Evolutionary conservation across 257 asterid genomes (phyloP), one percentile per base, ranked within the genome.

Genomic region (Nicotiana tomentosiformis): DNA sequence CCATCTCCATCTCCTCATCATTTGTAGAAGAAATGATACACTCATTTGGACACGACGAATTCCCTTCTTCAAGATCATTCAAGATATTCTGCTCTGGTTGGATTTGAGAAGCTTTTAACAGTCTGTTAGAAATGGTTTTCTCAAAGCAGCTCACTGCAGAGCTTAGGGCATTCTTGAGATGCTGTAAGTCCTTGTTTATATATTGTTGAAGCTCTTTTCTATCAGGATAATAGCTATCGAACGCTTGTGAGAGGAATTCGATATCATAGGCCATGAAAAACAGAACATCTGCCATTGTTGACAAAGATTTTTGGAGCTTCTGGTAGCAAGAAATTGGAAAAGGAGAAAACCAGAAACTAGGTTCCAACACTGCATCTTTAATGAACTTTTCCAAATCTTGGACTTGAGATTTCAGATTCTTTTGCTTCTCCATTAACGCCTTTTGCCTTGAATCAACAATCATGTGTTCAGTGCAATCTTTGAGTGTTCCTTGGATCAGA

Each of bases 261-360:
- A 86, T 79, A 83, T 87, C 80, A 83, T 69, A 37, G 11, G 85
- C 81, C 84, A 89, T 81, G 83, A 87, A 91, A 78, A 82, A 62
- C 30, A 92, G 51, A 72, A 87, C 83, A 84, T 90, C 88, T 46
- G 60, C 64, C 7, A 81, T 84, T n/a, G 87, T 89, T 14, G 90
- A 80, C 83, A 89, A 55, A 7, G 89, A 85, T 32, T 23, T 70
- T 11, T 85, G 85, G 58, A 93, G 85, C 86, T 89, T 90, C 87
- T 82, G 81, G 87, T 91, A 92, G 82, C 85, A 84, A 56, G 89
- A 72, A 32, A 81, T 56, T 11, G 86, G 89, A 66, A 91, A 94
- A 43, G 97, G 92, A n/a, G 87, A 78, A 81, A 87, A 91, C 93
- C 94, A 93, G 87, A 91, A 91, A 77, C 84, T 84, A 0, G 96